Percentiles rank a stretch among this genome's conserved stretches.
Evolutionary conservation across 2,329 filamentous ascomycete species (phyloP).

Genomic region (Cladosporium sp.): DNA sequence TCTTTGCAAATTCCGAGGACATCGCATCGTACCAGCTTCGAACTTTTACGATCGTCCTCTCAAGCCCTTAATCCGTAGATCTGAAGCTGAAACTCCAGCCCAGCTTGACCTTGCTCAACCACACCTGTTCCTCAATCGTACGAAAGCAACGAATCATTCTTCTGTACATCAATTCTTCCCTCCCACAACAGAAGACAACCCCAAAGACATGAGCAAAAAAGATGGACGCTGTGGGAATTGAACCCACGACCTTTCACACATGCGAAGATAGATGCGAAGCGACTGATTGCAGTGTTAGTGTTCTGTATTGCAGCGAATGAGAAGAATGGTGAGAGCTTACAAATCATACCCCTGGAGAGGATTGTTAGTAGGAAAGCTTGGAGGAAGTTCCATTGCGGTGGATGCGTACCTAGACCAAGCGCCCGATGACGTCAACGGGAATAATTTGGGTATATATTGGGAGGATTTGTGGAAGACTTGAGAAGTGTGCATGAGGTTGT

Average conservation of each 20-base stretch:
- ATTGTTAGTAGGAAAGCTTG: not conserved
- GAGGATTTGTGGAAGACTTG: too few relatives aligned
- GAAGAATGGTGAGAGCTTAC: not conserved
- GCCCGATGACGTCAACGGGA: not conserved
- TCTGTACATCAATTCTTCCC: not conserved
- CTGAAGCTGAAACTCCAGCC: too few relatives aligned
- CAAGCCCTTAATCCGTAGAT: too few relatives aligned
- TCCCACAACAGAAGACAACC: not conserved
- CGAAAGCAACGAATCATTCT: too few relatives aligned
- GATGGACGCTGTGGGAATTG: constrained; percentile 9
- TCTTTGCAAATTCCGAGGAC: too few relatives aligned
- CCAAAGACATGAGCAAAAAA: not conserved
- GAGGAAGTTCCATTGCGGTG: not conserved
- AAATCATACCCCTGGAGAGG: constrained; percentile 10
- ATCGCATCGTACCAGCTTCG: too few relatives aligned
- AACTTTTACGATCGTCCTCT: too few relatives aligned
- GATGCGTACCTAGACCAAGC: not conserved
- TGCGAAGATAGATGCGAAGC: constrained; percentile 15
- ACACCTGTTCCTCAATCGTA: too few relatives aligned
- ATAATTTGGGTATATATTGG: not conserved
- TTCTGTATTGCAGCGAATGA: not conserved
- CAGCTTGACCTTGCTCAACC: too few relatives aligned
- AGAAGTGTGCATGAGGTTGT: too few relatives aligned
- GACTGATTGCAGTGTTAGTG: constrained; percentile 2
- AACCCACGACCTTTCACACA: constrained; percentile 13